Conservation (phyloP, 2,329 filamentous ascomycete species). For the Plectosphaerella sp. region DNA sequence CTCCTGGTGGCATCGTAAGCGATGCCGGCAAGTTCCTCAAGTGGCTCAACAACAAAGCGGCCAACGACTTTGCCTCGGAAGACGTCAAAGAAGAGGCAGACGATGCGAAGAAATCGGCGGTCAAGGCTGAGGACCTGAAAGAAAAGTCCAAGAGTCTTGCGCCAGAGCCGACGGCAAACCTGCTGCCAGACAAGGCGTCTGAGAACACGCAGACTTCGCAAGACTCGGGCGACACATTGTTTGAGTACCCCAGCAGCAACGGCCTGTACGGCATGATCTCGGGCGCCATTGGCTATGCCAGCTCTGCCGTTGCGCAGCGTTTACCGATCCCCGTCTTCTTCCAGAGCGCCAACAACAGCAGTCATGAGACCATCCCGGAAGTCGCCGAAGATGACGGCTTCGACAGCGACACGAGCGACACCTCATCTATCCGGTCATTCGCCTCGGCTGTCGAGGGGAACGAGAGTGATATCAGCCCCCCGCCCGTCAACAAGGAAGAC, state of each 20-base stretch:
- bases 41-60: constrained; percentile 53
- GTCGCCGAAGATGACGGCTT: constrained; percentile 21
- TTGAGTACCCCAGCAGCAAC: constrained; percentile 29
- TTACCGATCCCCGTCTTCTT: constrained; percentile 27
- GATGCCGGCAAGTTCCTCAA: constrained; percentile 80
- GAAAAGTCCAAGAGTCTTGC: constrained; percentile 18
- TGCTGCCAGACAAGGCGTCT: constrained; percentile 12
- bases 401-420: constrained; percentile 28
- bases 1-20: constrained; percentile 71
- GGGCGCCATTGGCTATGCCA: constrained; percentile 46
- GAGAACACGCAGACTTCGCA: not conserved
- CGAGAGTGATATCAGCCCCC: constrained; percentile 16
- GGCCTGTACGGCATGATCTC: constrained; percentile 54
- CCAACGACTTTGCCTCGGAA: constrained; percentile 24
- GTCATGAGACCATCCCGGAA: constrained; percentile 21
- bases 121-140: constrained; percentile 23
- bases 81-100: constrained; percentile 7
- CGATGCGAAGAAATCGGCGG: constrained; percentile 15
- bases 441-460: constrained; percentile 40
- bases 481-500: constrained; percentile 12
- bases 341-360: constrained; percentile 13
- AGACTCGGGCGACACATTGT: not conserved
- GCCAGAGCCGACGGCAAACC: constrained; percentile 27
- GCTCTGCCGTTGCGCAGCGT: constrained; percentile 37
- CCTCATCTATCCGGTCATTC: constrained; percentile 43